Evolutionary conservation across 2,329 filamentous ascomycete genomes (phyloP).

Genomic region (Pezicula carpinea): DNA sequence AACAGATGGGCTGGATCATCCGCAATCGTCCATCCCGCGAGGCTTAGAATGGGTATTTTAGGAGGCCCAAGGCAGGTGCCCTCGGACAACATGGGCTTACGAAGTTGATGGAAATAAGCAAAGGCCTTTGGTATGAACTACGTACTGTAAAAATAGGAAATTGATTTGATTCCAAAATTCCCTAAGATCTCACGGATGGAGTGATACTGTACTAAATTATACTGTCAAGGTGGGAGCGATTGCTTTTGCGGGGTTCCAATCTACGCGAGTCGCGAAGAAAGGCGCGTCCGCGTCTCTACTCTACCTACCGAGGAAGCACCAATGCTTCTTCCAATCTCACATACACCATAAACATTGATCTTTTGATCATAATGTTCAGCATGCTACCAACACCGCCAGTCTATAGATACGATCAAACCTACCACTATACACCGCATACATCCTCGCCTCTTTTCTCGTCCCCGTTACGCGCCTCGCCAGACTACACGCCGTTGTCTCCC

Average conservation of each 20-base stretch:
- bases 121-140: too few species aligned
- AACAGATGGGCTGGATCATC: too few species aligned
- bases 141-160: too few species aligned
- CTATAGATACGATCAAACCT: conserved; percentile 8
- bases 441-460: conserved; percentile 57
- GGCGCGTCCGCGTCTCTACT: background rate
- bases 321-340: background rate
- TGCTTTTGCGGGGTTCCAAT: background rate
- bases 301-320: background rate
- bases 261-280: background rate
- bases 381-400: conserved; percentile 15
- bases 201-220: too few species aligned
- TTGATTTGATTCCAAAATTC: too few species aligned
- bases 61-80: too few species aligned
- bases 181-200: too few species aligned
- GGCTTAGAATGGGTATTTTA: too few species aligned
- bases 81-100: too few species aligned
- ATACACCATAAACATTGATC: conserved; percentile 2
- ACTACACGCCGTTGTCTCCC: conserved; percentile 37
- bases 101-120: too few species aligned
- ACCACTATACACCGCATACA: conserved; percentile 34
- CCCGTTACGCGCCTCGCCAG: conserved; percentile 48
- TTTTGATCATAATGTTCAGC: conserved; percentile 22
- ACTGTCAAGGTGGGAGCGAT: too few species aligned
- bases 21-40: too few species aligned